A percentile compares a stretch with the other conserved stretches of the same genome.
Conservation (phyloP, 2,329 filamentous ascomycete genomes). For the Verticillium tricorpus region DNA sequence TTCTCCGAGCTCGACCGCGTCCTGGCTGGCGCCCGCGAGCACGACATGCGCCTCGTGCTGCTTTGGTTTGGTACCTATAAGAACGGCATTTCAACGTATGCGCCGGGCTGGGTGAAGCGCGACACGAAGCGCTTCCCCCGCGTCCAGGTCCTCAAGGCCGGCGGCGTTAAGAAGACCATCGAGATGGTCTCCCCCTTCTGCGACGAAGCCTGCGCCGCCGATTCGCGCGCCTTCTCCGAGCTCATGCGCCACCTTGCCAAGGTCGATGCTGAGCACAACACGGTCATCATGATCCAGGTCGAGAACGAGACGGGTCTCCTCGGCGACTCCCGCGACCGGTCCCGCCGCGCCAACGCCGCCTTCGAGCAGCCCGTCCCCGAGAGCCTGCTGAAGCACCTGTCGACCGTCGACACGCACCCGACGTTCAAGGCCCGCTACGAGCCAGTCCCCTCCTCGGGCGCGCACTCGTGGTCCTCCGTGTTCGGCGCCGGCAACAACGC, state of each 20-base stretch:
- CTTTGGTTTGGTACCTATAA: slow-evolving; percentile 36
- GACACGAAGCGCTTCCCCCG: slow-evolving; percentile 30
- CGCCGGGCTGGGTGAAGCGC: slow-evolving; percentile 27
- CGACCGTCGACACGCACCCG: slow-evolving; percentile 18
- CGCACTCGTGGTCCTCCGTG: slow-evolving; percentile 24
- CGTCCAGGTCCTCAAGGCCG: slow-evolving; percentile 24
- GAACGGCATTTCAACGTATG: slow-evolving; percentile 32
- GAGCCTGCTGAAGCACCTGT: slow-evolving; percentile 20
- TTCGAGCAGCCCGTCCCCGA: slow-evolving; percentile 30
- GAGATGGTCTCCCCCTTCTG: slow-evolving; percentile 28
- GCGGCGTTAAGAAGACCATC: slow-evolving; percentile 23
- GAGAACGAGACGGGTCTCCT: slow-evolving; percentile 50
- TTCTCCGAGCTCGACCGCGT: slow-evolving; percentile 29
- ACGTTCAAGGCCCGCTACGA: slow-evolving; percentile 23
- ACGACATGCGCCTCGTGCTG: slow-evolving; percentile 28
- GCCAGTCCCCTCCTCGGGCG: slow-evolving; percentile 15
- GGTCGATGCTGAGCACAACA: slow-evolving; percentile 39
- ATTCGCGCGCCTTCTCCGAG: slow-evolving; percentile 24
- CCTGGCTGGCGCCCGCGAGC: slow-evolving; percentile 22
- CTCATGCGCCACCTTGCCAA: slow-evolving; percentile 29
- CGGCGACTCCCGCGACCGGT: slow-evolving; percentile 46
- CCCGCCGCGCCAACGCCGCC: slow-evolving; percentile 30
- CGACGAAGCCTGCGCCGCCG: slow-evolving; percentile 22
- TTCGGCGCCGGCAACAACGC: slow-evolving; percentile 24
- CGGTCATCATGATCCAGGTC: slow-evolving; percentile 54